These are phyloP conservation scores for Coemansia nantahalensis DNA, from an alignment of 192 early-diverging fungal species.

Conservation along the genomic window DNA sequence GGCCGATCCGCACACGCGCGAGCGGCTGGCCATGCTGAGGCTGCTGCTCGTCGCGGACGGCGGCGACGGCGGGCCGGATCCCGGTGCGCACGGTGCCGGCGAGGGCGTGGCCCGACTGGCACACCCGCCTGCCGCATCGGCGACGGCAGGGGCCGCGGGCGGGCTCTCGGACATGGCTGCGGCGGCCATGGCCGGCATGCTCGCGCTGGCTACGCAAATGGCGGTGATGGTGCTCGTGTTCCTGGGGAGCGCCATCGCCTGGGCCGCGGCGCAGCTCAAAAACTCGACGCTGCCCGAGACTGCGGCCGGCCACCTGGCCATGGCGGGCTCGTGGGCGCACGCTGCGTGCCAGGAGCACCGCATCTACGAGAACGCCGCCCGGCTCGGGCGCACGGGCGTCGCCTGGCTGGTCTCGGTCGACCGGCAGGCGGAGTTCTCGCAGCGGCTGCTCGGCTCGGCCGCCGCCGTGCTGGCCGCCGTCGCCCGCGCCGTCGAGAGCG, in stretches of 20 bases:
- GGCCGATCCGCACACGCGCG: conserved; percentile 3
- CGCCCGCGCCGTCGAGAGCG: conserved; percentile 21
- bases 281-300: conserved; percentile 29
- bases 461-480: conserved; percentile 30
- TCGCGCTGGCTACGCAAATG: conserved; percentile 17
- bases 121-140: neutral
- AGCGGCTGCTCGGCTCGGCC: conserved; percentile 15
- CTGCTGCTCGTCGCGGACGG: conserved; percentile 9
- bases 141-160: neutral
- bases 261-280: conserved; percentile 32
- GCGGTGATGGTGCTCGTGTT: conserved; percentile 31
- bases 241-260: conserved; percentile 27
- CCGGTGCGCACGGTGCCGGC: too few relatives aligned
- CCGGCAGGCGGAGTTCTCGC: conserved; percentile 21
- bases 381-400: neutral
- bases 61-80: too few relatives aligned
- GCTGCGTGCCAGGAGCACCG: neutral
- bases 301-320: conserved; percentile 4
- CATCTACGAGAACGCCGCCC: conserved; percentile 8
- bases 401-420: conserved; percentile 29
- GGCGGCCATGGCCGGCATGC: neutral
- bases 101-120: too few relatives aligned
- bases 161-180: neutral
- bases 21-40: conserved; percentile 22
- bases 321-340: conserved; percentile 4